Evolutionary conservation across 1,139 yeast species (phyloP).

Genomic region (Blastobotrys malaysiensis): DNA sequence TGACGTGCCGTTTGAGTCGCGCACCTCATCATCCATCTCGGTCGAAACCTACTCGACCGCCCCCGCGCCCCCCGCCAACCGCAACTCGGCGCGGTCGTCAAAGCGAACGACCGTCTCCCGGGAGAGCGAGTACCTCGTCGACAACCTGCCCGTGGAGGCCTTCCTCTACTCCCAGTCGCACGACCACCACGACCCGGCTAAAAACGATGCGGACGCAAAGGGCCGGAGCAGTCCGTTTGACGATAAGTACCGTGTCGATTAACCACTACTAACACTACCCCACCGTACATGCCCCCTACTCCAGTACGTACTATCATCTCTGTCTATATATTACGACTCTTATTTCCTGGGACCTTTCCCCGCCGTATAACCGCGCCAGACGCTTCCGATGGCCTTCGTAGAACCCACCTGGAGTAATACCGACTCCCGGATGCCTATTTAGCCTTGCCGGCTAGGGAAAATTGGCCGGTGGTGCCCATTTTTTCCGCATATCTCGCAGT

Average conservation of each 20-base stretch:
- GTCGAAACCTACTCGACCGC: background rate
- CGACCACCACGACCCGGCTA: slow-evolving; percentile 9
- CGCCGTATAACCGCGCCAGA: too few species aligned
- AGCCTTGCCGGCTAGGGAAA: background rate
- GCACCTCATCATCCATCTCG: slow-evolving; percentile 5
- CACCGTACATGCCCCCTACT: background rate
- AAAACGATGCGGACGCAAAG: slow-evolving; percentile 9
- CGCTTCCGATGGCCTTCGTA: too few species aligned
- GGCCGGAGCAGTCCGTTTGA: slow-evolving; percentile 23
- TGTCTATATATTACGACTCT: background rate
- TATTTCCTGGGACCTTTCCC: too few species aligned
- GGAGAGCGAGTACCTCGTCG: slow-evolving; percentile 19
- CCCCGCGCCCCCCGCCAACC: background rate
- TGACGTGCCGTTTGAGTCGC: slow-evolving; percentile 21
- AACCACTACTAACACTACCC: background rate
- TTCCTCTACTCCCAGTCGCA: slow-evolving; percentile 18
- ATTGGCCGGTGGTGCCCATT: background rate
- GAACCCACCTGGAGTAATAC: background rate
- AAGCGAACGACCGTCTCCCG: slow-evolving; percentile 3
- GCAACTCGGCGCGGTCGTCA: background rate
- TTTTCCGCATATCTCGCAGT: background rate
- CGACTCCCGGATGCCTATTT: background rate
- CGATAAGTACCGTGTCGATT: slow-evolving; percentile 15
- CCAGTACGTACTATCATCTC: background rate
- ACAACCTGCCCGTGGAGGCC: slow-evolving; percentile 24